Evolutionary conservation across 2,329 filamentous ascomycete genomes (phyloP), one percentile per base, ranked within the genome.

Genomic region (Leptosphaerulina australis): DNA sequence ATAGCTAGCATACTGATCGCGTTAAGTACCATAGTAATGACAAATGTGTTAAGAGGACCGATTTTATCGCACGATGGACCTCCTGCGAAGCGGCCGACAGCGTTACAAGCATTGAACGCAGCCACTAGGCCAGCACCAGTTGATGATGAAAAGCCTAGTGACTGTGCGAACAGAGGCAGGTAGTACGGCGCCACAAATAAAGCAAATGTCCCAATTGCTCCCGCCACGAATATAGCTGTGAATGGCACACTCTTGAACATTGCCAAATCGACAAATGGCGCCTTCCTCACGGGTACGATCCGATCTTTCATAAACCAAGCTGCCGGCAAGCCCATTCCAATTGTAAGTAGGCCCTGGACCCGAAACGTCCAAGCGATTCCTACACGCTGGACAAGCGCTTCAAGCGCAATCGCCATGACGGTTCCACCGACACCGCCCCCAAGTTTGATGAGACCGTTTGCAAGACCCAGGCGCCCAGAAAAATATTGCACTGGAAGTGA

Each of bases 21-120:
- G 18, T 68, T 67, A 14, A 69, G 36, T 4, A 55, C 11, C 53
- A 63, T 65, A 1, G 61, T 56, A 15, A 67, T 52, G 28, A 68
- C 50, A n/a, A 70, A 61, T 14, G 57, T 69, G 34, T 70, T 69
- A n/a, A 64, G 55, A 6, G 63, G 56, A 3, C 67, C 67, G 26
- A 70, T 57, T 29, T 62, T 61, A 38, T 71, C 68, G 43, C 65
- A 65, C n/a, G 65, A 41, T 9, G 54, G 56, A 3, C 66, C 66
- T 12, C 57, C 62, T 3, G 58, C 22, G 24, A 67, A 66, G 14
- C 66, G 46, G 2, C 66, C 66, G 1, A 66, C 45, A 8, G 65
- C 65, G 20, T 60, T 66, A 30, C 62, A 63, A 2, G 58, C 56
- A 43, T 64, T 66, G 50, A 68, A 68, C 6, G 50, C 66, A 6